Evolutionary conservation across 345 rosid species (phyloP), one percentile per base, ranked within the genome.

Genomic region (Streptanthus diversifolius): DNA sequence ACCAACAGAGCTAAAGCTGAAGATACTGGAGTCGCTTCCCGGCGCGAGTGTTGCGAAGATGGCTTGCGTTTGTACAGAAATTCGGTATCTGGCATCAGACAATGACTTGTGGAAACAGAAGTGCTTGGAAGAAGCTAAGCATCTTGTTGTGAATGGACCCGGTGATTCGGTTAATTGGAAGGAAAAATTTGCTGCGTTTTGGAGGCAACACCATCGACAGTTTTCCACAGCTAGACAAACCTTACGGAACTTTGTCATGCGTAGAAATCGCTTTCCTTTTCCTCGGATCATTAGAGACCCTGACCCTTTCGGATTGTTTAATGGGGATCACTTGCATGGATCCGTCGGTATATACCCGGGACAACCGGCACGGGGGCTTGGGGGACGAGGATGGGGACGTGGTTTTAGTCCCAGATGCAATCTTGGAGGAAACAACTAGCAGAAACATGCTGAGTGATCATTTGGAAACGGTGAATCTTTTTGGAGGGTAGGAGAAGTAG

Each of bases 1-100:
- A 62, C 96, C 98, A 0, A 71, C 84, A 0, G 95, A 93, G 65
- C 63, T 93, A 19, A 91, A 89, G 81, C 59, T 82, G 24, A 88
- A 74, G 83, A 82, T 91, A 74, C 55, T 89, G 41, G 93, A 84
- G 85, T 78, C 19, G 1, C 84, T 93, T 71, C 79, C 82, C 25
- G 97, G 81, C 5, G 51, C 5, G 45, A 87, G 86, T 77, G 14
- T 86, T 45, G 90, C 84, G 0, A 85, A 57, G 32, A 47, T 87
- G 78, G 88, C 52, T 13, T 80, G 85, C 62, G 82, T 87, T 35
- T 85, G 82, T 73, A 44, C 73, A 0, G 87, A 88, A 45, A 70
- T 83, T 80, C 78, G 55, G 36, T 74, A 70, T 70, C 43, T 91
- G 82, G 72, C 87, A 9, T 80, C 89, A 4, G 77, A 71, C 21